Conservation (phyloP, 2,329 filamentous ascomycete species). For the Magnaporthales sp. region DNA sequence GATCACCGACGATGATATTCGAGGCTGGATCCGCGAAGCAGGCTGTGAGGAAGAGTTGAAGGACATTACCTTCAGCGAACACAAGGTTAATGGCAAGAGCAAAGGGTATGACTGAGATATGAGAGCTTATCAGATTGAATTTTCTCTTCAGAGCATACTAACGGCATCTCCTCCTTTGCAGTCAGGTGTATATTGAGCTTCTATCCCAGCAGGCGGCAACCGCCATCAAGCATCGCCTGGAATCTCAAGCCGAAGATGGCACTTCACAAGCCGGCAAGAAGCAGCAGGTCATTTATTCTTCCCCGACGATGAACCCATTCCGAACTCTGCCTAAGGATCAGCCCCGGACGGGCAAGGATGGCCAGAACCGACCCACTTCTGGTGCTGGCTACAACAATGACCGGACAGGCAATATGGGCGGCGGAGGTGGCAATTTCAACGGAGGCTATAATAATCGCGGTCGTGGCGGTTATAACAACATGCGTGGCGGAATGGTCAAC, state of each 20-base stretch:
- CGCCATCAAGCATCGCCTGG: slow-evolving; percentile 74
- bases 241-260: slow-evolving; percentile 47
- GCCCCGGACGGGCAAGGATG: slow-evolving; percentile 59
- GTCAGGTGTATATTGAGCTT: slow-evolving; percentile 79
- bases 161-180: slow-evolving; percentile 16
- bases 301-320: slow-evolving; percentile 76
- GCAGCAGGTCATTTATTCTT: slow-evolving; percentile 65
- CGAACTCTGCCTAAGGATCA: slow-evolving; percentile 85
- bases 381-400: slow-evolving; percentile 37
- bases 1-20: slow-evolving; percentile 91
- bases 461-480: slow-evolving; percentile 29
- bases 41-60: slow-evolving; percentile 76
- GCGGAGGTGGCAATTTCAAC: slow-evolving; percentile 37
- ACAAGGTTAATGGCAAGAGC: slow-evolving; percentile 98
- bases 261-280: slow-evolving; percentile 56
- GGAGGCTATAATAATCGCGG: slow-evolving; percentile 31
- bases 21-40: slow-evolving; percentile 75
- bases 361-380: slow-evolving; percentile 43
- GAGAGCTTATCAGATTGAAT: background rate
- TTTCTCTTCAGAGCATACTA: background rate
- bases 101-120: slow-evolving; percentile 62
- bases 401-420: slow-evolving; percentile 31
- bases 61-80: slow-evolving; percentile 94
- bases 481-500: slow-evolving; percentile 6
- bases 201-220: slow-evolving; percentile 75